A percentile compares a stretch with the other conserved stretches of the same genome.
These are phyloP conservation scores for Epichloe uncinata DNA, from an alignment of 2,329 filamentous ascomycete species.

Conservation along the genomic window DNA sequence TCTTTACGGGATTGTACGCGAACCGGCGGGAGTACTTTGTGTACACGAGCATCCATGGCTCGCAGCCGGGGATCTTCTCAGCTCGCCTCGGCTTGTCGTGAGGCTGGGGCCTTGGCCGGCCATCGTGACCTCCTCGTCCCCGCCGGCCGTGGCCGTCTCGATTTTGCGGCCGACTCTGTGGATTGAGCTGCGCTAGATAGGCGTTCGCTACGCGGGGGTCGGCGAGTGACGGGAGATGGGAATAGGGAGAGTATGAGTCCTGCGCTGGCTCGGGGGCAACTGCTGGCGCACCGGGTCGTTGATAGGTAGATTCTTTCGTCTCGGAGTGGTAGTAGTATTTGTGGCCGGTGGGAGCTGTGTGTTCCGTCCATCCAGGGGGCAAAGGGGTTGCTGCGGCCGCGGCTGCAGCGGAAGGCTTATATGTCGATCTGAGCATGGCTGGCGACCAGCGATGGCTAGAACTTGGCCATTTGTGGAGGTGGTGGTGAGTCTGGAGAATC, in stretches of 20 bases:
- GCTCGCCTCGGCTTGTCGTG: conserved; percentile 72
- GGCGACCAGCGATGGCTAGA: background rate
- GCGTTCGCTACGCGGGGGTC: conserved; percentile 45
- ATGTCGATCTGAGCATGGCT: conserved; percentile 64
- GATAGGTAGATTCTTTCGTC: conserved; percentile 81
- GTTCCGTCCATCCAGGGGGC: conserved; percentile 79
- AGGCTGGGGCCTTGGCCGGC: conserved; percentile 52
- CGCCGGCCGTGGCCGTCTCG: conserved; percentile 22
- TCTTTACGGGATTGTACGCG: conserved; percentile 75
- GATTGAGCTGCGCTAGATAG: conserved; percentile 43
- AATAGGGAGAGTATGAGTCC: conserved; percentile 12
- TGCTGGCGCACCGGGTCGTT: conserved; percentile 41
- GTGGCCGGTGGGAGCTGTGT: conserved; percentile 78
- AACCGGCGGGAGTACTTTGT: conserved; percentile 85
- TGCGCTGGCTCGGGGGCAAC: conserved; percentile 19
- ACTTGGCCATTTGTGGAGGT: background rate
- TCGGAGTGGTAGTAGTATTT: conserved; percentile 75
- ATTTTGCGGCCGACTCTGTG: conserved; percentile 24
- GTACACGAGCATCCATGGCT: conserved; percentile 84
- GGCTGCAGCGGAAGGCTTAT: conserved; percentile 39
- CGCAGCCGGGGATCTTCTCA: conserved; percentile 63
- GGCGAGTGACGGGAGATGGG: conserved; percentile 27
- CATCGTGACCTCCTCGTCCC: conserved; percentile 33
- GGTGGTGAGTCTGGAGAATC: background rate
- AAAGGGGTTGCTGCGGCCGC: conserved; percentile 38